These are phyloP conservation scores for Blastobotrys proliferans DNA, from an alignment of 1,139 yeast genomes.

Conservation along the genomic window DNA sequence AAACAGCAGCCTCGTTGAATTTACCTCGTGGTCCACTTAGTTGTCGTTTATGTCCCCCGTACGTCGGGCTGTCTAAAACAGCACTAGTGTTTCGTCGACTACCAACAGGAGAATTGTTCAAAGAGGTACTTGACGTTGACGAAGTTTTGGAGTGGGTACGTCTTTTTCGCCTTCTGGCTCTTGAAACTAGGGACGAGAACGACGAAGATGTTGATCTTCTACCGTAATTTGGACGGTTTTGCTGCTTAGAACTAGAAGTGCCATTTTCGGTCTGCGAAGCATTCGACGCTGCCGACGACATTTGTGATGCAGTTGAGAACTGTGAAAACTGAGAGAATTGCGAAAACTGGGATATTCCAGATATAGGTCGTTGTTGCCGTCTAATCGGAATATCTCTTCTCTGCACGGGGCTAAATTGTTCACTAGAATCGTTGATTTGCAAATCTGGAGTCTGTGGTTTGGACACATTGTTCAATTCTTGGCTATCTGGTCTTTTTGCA, in stretches of 20 bases:
- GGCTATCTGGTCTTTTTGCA: not conserved
- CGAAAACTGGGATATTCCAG: conserved; percentile 62
- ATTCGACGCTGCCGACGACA: conserved; percentile 26
- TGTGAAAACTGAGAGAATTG: conserved; percentile 55
- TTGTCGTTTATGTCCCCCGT: conserved; percentile 7
- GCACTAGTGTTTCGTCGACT: conserved; percentile 17
- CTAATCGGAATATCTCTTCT: not conserved
- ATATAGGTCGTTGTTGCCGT: conserved; percentile 49
- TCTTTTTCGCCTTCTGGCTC: conserved; percentile 16
- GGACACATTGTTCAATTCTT: conserved; percentile 2
- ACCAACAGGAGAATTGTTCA: conserved; percentile 24
- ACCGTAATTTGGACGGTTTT: conserved; percentile 24
- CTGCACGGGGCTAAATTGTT: not conserved
- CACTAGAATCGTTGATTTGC: not conserved
- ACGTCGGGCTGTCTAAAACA: conserved; percentile 4
- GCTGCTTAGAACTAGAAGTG: not conserved
- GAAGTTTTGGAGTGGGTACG: conserved; percentile 31
- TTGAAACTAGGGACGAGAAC: conserved; percentile 29
- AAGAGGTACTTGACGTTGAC: conserved; percentile 31
- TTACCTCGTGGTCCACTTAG: conserved; percentile 16
- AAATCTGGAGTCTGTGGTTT: not conserved
- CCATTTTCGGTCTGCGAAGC: conserved; percentile 17
- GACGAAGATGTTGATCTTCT: conserved; percentile 35
- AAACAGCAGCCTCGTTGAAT: conserved; percentile 27
- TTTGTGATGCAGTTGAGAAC: conserved; percentile 31